Evolutionary conservation across 148 eudicot species (phyloP), one percentile per base, ranked within the genome.

Genomic region (Vaccinium darrowii): DNA sequence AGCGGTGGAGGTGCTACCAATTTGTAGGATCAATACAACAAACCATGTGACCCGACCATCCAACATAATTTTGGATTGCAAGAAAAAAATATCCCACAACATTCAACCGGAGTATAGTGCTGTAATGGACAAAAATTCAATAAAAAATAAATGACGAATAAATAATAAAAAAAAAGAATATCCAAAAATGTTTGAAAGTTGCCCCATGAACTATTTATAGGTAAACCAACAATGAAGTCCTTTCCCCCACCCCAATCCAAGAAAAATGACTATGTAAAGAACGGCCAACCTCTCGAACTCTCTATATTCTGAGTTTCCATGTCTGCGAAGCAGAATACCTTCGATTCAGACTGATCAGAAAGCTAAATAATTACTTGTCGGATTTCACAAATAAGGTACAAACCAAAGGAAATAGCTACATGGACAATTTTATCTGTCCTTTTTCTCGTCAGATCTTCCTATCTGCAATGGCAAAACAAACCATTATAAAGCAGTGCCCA

Each of bases 381-480:
- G 36, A 39, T 56, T 79, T 83, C 85, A 50, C 71, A 86, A 72
- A 80, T 83, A 86, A 49, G 60, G 62, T 21, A 47, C 80, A 13
- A 76, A 79, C 78, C 79, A 79, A 73, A 57, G 52, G 15, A 39
- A 52, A 78, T 79, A 79, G 36, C 83, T 63, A 57, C 65, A 83
- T 23, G 75, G 33, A 82, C 73, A 52, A 62, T 50, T 76, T 77
- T 83, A 43, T 80, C 75, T 62, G 47, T 43, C 36, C 36, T 60
- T 33, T 51, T 58, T 81, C 72, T 27, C 6, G 16, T 33, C 77
- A 76, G 60, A 75, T 18, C 52, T 84, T 23, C 80, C 79, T 80
- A 87, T 80, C 88, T 84, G 88, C 86, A 87, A 84, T 56, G 63
- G 54, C 78, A 78, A 14, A 84, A 25, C 7, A 79, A 23, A 84